These are phyloP conservation scores for Basidiobolus meristosporus DNA, from an alignment of 371 early-diverging fungal species.

Conservation along the genomic window DNA sequence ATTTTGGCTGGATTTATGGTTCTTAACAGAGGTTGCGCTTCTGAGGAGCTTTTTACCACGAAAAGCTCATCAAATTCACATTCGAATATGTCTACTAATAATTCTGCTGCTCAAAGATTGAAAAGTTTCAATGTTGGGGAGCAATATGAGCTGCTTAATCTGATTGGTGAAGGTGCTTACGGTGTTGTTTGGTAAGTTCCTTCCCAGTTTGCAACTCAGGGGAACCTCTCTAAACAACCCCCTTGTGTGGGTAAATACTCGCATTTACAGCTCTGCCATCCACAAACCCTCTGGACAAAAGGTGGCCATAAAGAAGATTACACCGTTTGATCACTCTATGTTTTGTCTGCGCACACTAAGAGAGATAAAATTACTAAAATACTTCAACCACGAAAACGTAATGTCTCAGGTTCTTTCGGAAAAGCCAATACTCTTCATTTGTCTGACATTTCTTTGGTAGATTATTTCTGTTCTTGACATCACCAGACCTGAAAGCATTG, in stretches of 20 bases:
- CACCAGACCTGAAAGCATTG: constrained; percentile 49
- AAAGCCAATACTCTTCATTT: neutral
- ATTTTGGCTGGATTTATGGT: no score
- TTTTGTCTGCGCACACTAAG: constrained; percentile 70
- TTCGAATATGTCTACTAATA: no score
- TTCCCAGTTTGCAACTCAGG: constrained; percentile 1
- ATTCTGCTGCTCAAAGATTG: constrained; percentile 17
- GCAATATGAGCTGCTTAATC: constrained; percentile 30
- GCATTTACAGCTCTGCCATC: constrained; percentile 40
- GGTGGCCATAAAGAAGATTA: constrained; percentile 86
- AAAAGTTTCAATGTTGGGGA: constrained; percentile 34
- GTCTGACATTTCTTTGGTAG: no score
- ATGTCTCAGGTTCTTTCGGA: no score
- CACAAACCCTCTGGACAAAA: constrained; percentile 70
- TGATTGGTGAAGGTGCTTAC: constrained; percentile 48
- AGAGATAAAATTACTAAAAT: constrained; percentile 75
- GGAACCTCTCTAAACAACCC: no score
- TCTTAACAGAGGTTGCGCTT: no score
- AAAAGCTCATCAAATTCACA: no score
- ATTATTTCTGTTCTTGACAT: constrained; percentile 82
- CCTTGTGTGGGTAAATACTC: neutral
- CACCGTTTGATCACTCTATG: constrained; percentile 75
- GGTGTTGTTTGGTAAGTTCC: constrained; percentile 51
- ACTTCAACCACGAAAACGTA: constrained; percentile 75
- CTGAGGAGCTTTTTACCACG: no score